Evolutionary conservation across 306 rosid genomes (phyloP).

Genomic region (Lathyrus aphaca): DNA sequence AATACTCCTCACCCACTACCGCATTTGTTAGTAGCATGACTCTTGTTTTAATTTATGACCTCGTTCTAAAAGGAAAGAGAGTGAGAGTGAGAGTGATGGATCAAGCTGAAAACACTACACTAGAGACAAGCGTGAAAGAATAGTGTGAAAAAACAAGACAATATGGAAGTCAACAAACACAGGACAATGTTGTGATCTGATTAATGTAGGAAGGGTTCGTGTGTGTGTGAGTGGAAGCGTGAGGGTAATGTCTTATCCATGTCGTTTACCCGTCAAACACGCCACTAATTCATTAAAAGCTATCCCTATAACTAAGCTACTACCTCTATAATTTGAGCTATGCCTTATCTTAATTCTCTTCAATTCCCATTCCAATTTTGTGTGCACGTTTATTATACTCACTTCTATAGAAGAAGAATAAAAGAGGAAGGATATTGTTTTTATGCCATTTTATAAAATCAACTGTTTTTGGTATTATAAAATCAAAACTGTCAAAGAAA

Average conservation of each 20-base stretch:
- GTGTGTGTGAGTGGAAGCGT: conserved; percentile 13
- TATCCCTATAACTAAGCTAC: background rate
- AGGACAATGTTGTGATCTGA: background rate
- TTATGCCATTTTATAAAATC: no score
- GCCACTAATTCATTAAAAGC: background rate
- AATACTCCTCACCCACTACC: no score
- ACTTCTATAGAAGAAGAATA: no score
- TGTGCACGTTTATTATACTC: no score
- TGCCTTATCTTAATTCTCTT: no score
- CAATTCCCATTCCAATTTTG: no score
- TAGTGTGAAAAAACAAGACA: background rate
- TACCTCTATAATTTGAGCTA: background rate
- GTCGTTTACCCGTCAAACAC: conserved; percentile 40
- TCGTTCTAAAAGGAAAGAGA: background rate
- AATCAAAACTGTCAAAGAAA: no score
- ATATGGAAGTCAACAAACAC: background rate
- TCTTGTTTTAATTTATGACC: no score
- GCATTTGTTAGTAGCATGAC: no score
- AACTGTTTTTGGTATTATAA: no score
- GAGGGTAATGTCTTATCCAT: conserved; percentile 29
- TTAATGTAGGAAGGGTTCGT: background rate
- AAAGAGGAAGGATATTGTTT: no score
- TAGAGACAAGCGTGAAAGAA: background rate
- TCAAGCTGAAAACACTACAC: background rate
- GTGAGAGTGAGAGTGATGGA: background rate